phyloP scores from a whole-genome alignment of 2,329 filamentous ascomycete genomes.

The Lachnellula arida region DNA sequence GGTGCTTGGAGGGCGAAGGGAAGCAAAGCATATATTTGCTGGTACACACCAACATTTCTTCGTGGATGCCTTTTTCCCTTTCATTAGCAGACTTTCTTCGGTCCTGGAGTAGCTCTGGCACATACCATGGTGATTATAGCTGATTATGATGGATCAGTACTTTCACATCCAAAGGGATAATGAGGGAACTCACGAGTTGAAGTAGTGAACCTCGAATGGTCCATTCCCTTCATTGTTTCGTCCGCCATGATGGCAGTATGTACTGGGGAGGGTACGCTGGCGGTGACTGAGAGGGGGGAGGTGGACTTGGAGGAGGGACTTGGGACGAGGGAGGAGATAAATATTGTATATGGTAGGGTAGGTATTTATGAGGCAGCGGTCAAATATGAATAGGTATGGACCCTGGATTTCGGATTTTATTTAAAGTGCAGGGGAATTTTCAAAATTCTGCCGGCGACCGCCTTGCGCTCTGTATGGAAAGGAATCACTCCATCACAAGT shows the following conservation, averaged over 20 bases:
- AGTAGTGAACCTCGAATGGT: constrained; percentile 88
- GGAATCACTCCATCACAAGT: not conserved
- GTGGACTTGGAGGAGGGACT: too few species aligned
- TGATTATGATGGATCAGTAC: constrained; percentile 36
- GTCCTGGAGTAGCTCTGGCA: constrained; percentile 21
- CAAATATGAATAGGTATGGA: not conserved
- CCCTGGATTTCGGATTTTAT: not conserved
- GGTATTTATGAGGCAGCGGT: too few species aligned
- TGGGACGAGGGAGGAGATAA: not conserved
- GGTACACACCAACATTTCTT: constrained; percentile 88
- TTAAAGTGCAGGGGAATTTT: not conserved
- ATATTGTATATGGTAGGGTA: not conserved
- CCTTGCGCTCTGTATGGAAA: not conserved
- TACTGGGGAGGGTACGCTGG: not conserved
- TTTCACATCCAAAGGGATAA: not conserved
- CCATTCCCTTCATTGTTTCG: constrained; percentile 41
- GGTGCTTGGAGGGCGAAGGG: constrained; percentile 8
- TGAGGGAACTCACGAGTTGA: constrained; percentile 71
- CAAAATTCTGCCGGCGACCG: not conserved
- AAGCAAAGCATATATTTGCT: constrained; percentile 14
- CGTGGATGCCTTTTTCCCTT: constrained; percentile 70
- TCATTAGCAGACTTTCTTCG: constrained; percentile 31
- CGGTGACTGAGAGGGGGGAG: not conserved
- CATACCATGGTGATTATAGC: constrained; percentile 97
- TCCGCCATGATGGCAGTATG: constrained; percentile 41